A percentile compares a stretch with the other conserved stretches of the same genome.
Evolutionary conservation across 1,284 basidiomycete species (phyloP).

Genomic region (Leucoagaricus sp.): DNA sequence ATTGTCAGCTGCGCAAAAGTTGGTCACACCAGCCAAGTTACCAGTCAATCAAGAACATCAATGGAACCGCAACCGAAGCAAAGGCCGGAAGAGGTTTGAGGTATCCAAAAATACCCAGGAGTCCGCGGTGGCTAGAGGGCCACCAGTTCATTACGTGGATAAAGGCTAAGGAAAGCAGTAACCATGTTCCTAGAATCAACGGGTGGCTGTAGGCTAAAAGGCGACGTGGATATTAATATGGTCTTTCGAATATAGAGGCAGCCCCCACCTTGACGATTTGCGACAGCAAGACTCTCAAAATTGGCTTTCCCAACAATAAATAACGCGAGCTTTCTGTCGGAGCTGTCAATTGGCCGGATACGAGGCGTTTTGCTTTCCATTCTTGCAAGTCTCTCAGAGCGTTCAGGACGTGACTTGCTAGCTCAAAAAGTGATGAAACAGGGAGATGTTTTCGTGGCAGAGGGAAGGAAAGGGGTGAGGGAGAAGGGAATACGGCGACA

Average conservation of each 20-base stretch:
- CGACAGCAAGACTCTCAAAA: slow-evolving; percentile 71
- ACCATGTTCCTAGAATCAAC: slow-evolving; percentile 58
- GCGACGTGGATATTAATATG: too few species aligned
- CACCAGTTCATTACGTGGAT: slow-evolving; percentile 66
- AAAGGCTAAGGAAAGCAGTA: slow-evolving; percentile 57
- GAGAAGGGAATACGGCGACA: background rate
- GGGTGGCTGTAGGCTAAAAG: slow-evolving; percentile 61
- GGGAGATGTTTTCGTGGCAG: background rate
- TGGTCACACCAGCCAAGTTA: slow-evolving; percentile 30
- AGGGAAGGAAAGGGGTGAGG: background rate
- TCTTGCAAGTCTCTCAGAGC: slow-evolving; percentile 5
- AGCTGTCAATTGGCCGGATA: slow-evolving; percentile 53
- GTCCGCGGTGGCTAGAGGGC: slow-evolving; percentile 48
- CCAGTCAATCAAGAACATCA: slow-evolving; percentile 76
- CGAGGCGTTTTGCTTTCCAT: slow-evolving; percentile 37
- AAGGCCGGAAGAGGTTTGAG: slow-evolving; percentile 66
- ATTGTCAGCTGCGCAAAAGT: slow-evolving; percentile 1
- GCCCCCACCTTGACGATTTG: slow-evolving; percentile 67
- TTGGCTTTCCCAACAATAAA: slow-evolving; percentile 70
- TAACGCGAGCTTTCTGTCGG: slow-evolving; percentile 59
- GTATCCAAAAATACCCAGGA: slow-evolving; percentile 40
- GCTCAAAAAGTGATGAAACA: too few species aligned
- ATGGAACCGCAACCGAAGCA: slow-evolving; percentile 60
- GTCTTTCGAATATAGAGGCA: too few species aligned
- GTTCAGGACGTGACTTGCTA: too few species aligned